These are phyloP conservation scores for Leccinum variabile DNA, from an alignment of 1,284 basidiomycete genomes.

Conservation along the genomic window DNA sequence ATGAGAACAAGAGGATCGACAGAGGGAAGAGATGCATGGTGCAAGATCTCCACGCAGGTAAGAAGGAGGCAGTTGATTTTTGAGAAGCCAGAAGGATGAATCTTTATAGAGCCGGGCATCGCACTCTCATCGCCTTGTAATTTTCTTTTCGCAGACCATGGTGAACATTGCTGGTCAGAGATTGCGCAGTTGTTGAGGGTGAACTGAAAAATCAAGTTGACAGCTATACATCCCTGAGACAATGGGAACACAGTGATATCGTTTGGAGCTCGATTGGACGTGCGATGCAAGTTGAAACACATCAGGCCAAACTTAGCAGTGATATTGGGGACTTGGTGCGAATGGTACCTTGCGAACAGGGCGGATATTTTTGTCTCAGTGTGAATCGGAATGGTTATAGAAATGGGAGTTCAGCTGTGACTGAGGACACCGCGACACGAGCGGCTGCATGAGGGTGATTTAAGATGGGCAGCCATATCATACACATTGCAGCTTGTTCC, in stretches of 20 bases:
- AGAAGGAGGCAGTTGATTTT: slow-evolving; percentile 6
- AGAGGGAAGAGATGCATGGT: slow-evolving; percentile 15
- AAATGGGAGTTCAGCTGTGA: not conserved
- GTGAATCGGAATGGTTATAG: not conserved
- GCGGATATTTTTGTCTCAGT: not conserved
- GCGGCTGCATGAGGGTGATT: not conserved
- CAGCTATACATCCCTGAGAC: not conserved
- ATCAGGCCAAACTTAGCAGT: not conserved
- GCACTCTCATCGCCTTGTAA: too few relatives aligned
- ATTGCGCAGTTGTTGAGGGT: not conserved
- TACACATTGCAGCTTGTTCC: not conserved
- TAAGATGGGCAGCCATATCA: not conserved
- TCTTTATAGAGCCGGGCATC: slow-evolving; percentile 14
- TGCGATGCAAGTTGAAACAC: not conserved
- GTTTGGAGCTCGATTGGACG: not conserved
- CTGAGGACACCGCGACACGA: not conserved
- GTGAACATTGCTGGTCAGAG: not conserved
- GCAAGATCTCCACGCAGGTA: not conserved
- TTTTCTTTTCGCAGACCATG: not conserved
- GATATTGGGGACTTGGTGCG: not conserved
- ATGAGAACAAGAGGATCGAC: slow-evolving; percentile 10
- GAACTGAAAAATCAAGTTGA: not conserved
- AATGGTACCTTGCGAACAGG: not conserved
- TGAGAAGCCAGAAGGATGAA: not conserved
- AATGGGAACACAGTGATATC: not conserved